Conservation (phyloP, 1,139 yeast species). For the Arxiozyma telluris region DNA sequence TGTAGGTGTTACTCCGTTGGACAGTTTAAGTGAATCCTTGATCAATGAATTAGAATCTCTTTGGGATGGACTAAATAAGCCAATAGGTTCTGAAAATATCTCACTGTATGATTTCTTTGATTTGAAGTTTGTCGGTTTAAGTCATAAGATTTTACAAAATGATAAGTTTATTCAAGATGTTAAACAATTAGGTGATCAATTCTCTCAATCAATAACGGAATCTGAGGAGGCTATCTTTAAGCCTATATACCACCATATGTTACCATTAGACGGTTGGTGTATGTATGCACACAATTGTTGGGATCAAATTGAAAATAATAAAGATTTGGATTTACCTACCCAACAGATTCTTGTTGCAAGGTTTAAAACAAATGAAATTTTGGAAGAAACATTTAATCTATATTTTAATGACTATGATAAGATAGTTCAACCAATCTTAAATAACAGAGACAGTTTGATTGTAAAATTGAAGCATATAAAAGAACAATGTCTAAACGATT, state of each 20-base stretch:
- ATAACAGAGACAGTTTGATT: constrained; percentile 36
- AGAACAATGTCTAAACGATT: constrained; percentile 41
- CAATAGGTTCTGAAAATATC: constrained; percentile 44
- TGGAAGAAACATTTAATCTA: constrained; percentile 26
- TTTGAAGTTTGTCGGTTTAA: constrained; percentile 67
- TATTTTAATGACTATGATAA: constrained; percentile 19
- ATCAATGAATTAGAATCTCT: constrained; percentile 61
- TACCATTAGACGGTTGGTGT: constrained; percentile 96
- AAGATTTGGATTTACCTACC: constrained; percentile 91
- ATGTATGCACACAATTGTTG: constrained; percentile 85
- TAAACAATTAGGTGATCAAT: constrained; percentile 3
- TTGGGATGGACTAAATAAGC: constrained; percentile 74
- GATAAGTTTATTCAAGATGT: constrained; percentile 43
- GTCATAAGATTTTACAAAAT: constrained; percentile 77
- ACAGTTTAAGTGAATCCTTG: constrained; percentile 59
- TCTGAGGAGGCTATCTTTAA: constrained; percentile 43
- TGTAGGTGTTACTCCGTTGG: constrained; percentile 77
- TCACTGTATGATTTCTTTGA: constrained; percentile 73
- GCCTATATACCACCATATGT: constrained; percentile 74
- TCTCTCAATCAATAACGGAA: constrained; percentile 2
- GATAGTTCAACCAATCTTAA: constrained; percentile 7
- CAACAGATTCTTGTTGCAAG: constrained; percentile 92
- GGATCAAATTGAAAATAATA: constrained; percentile 88
- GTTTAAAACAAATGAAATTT: constrained; percentile 88
- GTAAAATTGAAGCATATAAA: constrained; percentile 36